Conservation (phyloP, 352 stramenopile genomes). For the Phytophthora pseudosyringae region DNA sequence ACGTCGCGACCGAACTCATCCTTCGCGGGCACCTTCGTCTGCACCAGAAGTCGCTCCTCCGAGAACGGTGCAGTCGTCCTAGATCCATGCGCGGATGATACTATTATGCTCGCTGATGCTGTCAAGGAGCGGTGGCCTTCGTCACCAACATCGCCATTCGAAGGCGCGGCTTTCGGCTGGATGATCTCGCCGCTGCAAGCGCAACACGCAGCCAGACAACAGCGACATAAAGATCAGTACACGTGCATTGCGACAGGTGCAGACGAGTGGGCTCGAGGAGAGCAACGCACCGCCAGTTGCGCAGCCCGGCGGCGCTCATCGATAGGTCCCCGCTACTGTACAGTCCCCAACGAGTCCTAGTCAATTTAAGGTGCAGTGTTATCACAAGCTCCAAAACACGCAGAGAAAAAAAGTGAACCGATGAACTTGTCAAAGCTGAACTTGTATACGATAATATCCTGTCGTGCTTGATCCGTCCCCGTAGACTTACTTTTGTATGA, state of each 20-base stretch:
- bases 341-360: no score
- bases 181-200: slow-evolving; percentile 44
- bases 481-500: no score
- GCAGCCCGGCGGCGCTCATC: slow-evolving; percentile 39
- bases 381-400: no score
- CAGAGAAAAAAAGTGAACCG: no score
- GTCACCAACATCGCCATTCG: not conserved
- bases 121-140: not conserved
- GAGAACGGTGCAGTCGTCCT: not conserved
- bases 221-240: not conserved
- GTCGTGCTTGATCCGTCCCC: no score
- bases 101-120: not conserved
- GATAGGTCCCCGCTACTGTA: no score
- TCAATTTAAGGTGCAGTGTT: no score
- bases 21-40: slow-evolving; percentile 50
- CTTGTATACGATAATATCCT: no score
- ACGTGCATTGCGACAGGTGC: not conserved
- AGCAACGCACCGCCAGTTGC: slow-evolving; percentile 47
- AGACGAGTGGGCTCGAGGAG: not conserved
- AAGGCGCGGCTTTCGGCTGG: not conserved
- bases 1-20: slow-evolving; percentile 87
- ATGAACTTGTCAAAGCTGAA: no score
- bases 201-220: not conserved
- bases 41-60: not conserved
- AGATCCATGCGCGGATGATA: not conserved